Evolutionary conservation across 768 basidiomycete genomes (phyloP), one percentile per base, ranked within the genome.

Genomic region (Macrolepiota albuminosa): DNA sequence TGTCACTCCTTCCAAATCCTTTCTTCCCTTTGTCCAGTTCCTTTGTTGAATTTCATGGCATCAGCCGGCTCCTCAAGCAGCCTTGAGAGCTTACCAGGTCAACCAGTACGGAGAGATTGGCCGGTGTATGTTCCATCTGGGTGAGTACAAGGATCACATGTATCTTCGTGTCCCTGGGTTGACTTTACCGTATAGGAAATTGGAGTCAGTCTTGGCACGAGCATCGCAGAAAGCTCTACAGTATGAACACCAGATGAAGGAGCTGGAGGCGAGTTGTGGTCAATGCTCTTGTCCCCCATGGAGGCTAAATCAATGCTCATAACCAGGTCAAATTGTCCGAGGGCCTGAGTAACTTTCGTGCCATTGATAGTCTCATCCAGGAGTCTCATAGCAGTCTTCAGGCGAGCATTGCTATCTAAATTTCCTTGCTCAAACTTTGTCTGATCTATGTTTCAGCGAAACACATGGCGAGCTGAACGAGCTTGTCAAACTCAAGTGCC

Each of bases 311-410:
- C 9, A n/a, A 60, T 33, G 39, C 37, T 57, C 37, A 31, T 33
- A 50, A 53, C 1, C 66, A 91, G 89, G 78, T 78, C 54, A 84
- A 81, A 68, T 79, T 92, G 26, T 80, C 85, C 43, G 85, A 89
- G 64, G 82, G 85, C 67, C 74, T 91, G 57, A 85, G 85, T 66
- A 91, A 91, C 67, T 90, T 89, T 57, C 77, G 87, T 56, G 85
- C 86, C 18, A 85, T 91, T 61, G 87, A 91, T 63, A 81, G 81
- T 61, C 79, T 84, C 29, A 77, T 91, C 37, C 84, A 84, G 62
- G 88, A 88, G 55, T 82, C 87, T 4, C 81, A 84, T 56, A 77
- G 73, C 62, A 80, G 79, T 51, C 75, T 91, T 36, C 82, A 86
- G 67, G 90, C 87, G 37, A 58, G 79, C 71, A 18, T 52, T 4